These are phyloP conservation scores for Mycena sp. DNA, from an alignment of 1,284 basidiomycete genomes.

Conservation along the genomic window DNA sequence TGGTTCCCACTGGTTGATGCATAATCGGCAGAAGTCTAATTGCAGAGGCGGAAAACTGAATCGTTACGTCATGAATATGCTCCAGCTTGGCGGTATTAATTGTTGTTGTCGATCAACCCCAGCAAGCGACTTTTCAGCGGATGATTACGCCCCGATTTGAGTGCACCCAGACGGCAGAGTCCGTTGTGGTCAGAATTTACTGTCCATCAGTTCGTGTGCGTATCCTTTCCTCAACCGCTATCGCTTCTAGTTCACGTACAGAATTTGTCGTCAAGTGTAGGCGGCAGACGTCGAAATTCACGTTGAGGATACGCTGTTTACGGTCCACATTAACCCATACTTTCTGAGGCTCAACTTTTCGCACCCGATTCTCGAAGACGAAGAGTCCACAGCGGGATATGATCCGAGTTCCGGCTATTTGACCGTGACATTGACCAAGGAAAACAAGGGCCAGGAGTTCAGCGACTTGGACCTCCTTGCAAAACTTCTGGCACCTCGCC, in stretches of 20 bases:
- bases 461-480: constrained; percentile 79
- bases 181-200: constrained; percentile 71
- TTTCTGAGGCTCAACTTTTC: constrained; percentile 82
- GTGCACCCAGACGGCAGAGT: constrained; percentile 71
- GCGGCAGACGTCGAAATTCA: constrained; percentile 82
- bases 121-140: not conserved
- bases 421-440: constrained; percentile 76
- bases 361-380: constrained; percentile 72
- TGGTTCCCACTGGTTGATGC: too few relatives aligned
- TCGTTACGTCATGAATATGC: too few relatives aligned
- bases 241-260: constrained; percentile 1
- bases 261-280: constrained; percentile 49
- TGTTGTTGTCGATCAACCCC: not conserved
- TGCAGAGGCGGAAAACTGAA: too few relatives aligned
- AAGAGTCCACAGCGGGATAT: constrained; percentile 76
- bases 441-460: constrained; percentile 69
- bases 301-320: constrained; percentile 74
- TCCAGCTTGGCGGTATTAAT: not conserved
- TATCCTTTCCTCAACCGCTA: constrained; percentile 19
- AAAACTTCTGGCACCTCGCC: constrained; percentile 75
- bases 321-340: constrained; percentile 83
- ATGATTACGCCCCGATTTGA: constrained; percentile 87
- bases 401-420: constrained; percentile 78
- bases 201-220: constrained; percentile 83
- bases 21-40: too few relatives aligned